A percentile compares a stretch with the other conserved stretches of the same genome.
Conservation (phyloP, 2,329 filamentous ascomycete species). For the Kalaharituber pfeilii region DNA sequence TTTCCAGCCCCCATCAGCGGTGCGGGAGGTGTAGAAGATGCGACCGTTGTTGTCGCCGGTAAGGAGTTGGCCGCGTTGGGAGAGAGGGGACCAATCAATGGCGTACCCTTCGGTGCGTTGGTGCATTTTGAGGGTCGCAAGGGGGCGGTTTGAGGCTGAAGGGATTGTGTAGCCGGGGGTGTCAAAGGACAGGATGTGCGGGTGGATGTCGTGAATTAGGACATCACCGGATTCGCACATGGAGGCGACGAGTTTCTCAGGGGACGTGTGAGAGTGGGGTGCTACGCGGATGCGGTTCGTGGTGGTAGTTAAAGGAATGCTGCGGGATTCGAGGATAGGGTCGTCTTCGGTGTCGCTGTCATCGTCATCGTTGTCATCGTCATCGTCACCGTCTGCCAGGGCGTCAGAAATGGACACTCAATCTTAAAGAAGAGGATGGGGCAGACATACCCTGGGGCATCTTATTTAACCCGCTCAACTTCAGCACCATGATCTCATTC, state of each 20-base stretch:
- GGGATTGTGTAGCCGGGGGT: constrained; percentile 66
- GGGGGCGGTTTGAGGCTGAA: constrained; percentile 69
- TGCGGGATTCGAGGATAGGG: constrained; percentile 82
- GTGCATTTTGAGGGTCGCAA: constrained; percentile 77
- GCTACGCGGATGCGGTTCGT: constrained; percentile 82
- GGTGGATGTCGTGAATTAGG: constrained; percentile 84
- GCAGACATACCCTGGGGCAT: constrained; percentile 44
- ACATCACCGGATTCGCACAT: constrained; percentile 85
- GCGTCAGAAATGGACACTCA: background rate
- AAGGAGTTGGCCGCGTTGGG: constrained; percentile 65
- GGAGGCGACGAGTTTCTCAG: constrained; percentile 68
- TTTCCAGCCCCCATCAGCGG: constrained; percentile 73
- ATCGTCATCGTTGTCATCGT: constrained; percentile 42
- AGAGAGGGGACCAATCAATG: constrained; percentile 81
- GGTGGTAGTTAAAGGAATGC: constrained; percentile 68
- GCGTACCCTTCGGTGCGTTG: constrained; percentile 77
- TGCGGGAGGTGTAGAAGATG: constrained; percentile 75
- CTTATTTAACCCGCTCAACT: constrained; percentile 76
- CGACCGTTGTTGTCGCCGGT: constrained; percentile 82
- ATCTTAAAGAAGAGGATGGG: background rate
- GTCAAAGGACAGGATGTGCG: constrained; percentile 78
- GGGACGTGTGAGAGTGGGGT: constrained; percentile 50
- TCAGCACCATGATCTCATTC: constrained; percentile 90
- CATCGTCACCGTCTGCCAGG: constrained; percentile 13
- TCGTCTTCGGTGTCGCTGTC: constrained; percentile 55